phyloP scores from a whole-genome alignment of 1,284 basidiomycete species.

The Ganoderma meredithae region DNA sequence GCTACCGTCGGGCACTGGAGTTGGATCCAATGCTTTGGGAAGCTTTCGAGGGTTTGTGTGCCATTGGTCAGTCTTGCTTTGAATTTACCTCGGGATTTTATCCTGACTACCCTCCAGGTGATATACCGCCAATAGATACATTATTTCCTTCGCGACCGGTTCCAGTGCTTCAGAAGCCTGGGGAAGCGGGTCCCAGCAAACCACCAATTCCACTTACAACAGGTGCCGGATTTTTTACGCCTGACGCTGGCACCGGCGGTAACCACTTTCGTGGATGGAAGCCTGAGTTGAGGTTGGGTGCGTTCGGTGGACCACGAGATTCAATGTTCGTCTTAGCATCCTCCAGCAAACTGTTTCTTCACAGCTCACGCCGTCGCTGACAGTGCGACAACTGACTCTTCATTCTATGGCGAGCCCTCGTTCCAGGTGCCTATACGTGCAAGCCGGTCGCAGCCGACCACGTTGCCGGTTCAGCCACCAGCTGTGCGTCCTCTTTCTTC shows the following conservation, averaged over 20 bases:
- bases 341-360: too few species aligned
- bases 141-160: slow-evolving; percentile 71
- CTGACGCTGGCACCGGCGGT: slow-evolving; percentile 62
- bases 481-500: slow-evolving; percentile 76
- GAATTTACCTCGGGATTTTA: slow-evolving; percentile 23
- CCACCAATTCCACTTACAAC: slow-evolving; percentile 55
- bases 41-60: slow-evolving; percentile 90
- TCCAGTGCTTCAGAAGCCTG: slow-evolving; percentile 60
- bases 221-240: slow-evolving; percentile 81
- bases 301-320: slow-evolving; percentile 59
- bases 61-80: slow-evolving; percentile 65
- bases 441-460: slow-evolving; percentile 43
- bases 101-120: slow-evolving; percentile 50
- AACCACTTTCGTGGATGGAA: slow-evolving; percentile 63
- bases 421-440: slow-evolving; percentile 52
- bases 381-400: slow-evolving; percentile 69
- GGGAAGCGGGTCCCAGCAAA: slow-evolving; percentile 57
- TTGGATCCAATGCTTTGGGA: slow-evolving; percentile 92
- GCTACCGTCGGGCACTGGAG: slow-evolving; percentile 77
- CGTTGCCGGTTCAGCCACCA: slow-evolving; percentile 50
- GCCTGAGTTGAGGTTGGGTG: slow-evolving; percentile 57
- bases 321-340: slow-evolving; percentile 57
- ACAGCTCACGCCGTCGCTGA: slow-evolving; percentile 10
- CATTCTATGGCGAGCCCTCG: slow-evolving; percentile 65
- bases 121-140: slow-evolving; percentile 71